Conservation (phyloP, 345 rosid species). For the Clausena lansium region DNA sequence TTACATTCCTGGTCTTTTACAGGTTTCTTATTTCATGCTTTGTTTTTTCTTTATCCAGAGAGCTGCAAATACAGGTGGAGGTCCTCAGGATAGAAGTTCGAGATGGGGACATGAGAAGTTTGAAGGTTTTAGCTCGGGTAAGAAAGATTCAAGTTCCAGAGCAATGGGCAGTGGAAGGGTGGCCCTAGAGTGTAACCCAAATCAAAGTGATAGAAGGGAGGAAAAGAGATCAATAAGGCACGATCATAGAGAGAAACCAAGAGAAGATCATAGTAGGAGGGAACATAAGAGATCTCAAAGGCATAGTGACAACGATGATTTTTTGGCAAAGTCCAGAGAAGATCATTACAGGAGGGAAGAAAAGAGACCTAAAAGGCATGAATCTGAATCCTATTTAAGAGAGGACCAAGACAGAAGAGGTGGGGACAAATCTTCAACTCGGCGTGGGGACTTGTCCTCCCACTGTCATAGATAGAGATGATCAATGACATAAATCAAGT, state of each 20-base stretch:
- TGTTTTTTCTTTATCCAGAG: constrained; percentile 42
- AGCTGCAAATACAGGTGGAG: constrained; percentile 91
- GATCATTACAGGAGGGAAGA: constrained; percentile 29
- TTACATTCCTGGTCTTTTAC: background rate
- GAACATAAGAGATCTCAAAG: constrained; percentile 37
- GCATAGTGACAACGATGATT: constrained; percentile 17
- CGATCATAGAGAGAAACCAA: constrained; percentile 28
- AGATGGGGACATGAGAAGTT: constrained; percentile 76
- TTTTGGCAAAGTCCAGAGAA: constrained; percentile 28
- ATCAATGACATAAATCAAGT: constrained; percentile 23
- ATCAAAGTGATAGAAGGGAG: constrained; percentile 33
- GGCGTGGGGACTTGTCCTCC: constrained; percentile 31
- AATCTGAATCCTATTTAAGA: constrained; percentile 31
- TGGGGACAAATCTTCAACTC: constrained; percentile 11
- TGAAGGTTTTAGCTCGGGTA: constrained; percentile 30
- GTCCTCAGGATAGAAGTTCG: constrained; percentile 60
- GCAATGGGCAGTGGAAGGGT: constrained; percentile 25
- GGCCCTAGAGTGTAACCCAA: constrained; percentile 16
- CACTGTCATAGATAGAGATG: constrained; percentile 28
- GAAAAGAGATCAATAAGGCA: constrained; percentile 31
- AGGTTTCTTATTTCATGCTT: constrained; percentile 7
- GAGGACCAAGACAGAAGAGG: constrained; percentile 31
- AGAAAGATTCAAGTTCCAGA: constrained; percentile 25
- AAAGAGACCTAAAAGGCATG: constrained; percentile 36
- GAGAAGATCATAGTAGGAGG: constrained; percentile 37